Evolutionary conservation across 257 asterid genomes (phyloP).

Genomic region (Paraleonurus japonicus): DNA sequence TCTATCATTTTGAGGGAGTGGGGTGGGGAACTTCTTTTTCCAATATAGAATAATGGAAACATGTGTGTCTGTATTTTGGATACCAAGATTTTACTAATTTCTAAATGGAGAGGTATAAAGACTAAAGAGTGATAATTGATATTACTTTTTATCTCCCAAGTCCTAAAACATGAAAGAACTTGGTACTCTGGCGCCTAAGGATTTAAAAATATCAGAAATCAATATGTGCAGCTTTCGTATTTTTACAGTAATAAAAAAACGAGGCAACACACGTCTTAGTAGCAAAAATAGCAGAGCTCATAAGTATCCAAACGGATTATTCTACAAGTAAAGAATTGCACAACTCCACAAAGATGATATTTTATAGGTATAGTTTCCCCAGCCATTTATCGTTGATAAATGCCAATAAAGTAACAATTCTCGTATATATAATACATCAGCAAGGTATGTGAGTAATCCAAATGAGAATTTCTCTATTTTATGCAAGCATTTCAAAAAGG

Average conservation of each 20-base stretch:
- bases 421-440: background rate
- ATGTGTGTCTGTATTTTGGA: background rate
- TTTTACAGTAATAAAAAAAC: background rate
- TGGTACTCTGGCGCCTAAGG: background rate
- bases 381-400: slow-evolving; percentile 5
- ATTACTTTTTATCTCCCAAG: background rate
- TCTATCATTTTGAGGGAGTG: background rate
- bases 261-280: background rate
- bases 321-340: background rate
- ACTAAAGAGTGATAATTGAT: background rate
- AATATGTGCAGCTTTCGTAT: background rate
- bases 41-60: background rate
- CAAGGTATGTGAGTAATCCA: background rate
- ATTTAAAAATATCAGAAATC: background rate
- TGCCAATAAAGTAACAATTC: background rate
- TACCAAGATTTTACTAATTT: background rate
- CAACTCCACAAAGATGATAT: background rate
- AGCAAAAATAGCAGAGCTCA: background rate
- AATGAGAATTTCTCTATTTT: background rate
- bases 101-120: background rate
- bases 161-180: background rate
- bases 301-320: background rate
- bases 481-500: background rate
- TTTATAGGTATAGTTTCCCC: background rate
- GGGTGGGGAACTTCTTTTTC: background rate